Percentiles rank a stretch among this genome's conserved stretches.
Conservation (phyloP, 768 basidiomycete species). For the Agrocybe praecox region DNA sequence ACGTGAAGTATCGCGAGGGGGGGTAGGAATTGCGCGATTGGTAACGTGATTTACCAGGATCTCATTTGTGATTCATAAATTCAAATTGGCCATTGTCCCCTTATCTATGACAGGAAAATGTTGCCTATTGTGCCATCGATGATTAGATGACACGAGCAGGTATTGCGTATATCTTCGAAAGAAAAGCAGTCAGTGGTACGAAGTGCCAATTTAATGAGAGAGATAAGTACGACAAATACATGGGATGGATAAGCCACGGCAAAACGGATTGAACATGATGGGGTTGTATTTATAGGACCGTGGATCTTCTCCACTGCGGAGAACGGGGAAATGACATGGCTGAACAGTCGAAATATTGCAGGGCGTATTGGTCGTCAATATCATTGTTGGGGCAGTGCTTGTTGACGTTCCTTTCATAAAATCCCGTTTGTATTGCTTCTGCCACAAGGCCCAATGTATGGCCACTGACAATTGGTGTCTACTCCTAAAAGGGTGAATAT, state of each 20-base stretch:
- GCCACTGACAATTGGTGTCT: no score
- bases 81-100: not conserved
- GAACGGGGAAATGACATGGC: constrained; percentile 1
- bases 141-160: not conserved
- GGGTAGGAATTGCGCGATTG: constrained; percentile 18
- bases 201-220: no score
- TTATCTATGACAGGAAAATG: not conserved
- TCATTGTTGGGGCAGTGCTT: no score
- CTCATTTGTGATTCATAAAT: not conserved
- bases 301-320: not conserved
- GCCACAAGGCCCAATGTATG: no score
- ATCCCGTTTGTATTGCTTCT: no score
- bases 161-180: not conserved
- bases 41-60: constrained; percentile 17
- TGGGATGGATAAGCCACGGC: no score
- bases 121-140: not conserved
- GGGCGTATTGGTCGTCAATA: no score
- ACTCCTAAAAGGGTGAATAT: no score
- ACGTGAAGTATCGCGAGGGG: constrained; percentile 23
- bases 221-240: no score
- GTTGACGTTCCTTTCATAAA: no score
- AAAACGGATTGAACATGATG: no score
- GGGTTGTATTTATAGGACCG: not conserved
- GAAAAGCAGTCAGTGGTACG: not conserved
- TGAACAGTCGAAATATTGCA: constrained; percentile 11